Evolutionary conservation across 1,284 basidiomycete genomes (phyloP).

Genomic region (Coniferiporia sulphurascens): DNA sequence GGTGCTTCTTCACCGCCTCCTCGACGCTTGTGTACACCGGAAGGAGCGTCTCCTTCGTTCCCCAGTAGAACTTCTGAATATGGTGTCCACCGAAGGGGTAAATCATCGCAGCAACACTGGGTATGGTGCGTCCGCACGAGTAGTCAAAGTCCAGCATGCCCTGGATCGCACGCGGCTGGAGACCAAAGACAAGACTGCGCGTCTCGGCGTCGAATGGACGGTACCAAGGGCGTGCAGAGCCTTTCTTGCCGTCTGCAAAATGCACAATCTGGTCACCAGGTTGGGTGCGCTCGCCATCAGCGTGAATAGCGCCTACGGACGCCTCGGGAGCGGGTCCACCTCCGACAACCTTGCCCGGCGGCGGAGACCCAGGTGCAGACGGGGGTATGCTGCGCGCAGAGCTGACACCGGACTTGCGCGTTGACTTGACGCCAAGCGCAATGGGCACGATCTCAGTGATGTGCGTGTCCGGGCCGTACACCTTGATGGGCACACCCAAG

Average conservation of each 20-base stretch:
- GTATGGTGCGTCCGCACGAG: constrained; percentile 90
- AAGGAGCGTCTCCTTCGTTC: constrained; percentile 96
- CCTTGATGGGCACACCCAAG: constrained; percentile 94
- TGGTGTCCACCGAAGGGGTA: constrained; percentile 99
- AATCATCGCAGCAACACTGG: constrained; percentile 98
- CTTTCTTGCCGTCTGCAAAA: constrained; percentile 44
- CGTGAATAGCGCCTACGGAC: constrained; percentile 71
- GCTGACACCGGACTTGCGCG: constrained; percentile 30
- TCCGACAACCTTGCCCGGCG: constrained; percentile 31
- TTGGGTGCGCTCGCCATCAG: constrained; percentile 80
- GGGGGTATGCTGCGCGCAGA: constrained; percentile 35
- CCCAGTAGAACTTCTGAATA: constrained; percentile 99
- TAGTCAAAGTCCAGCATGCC: constrained; percentile 99
- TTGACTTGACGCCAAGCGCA: constrained; percentile 77
- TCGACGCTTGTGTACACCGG: constrained; percentile 94
- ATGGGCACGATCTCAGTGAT: constrained; percentile 99
- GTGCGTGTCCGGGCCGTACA: constrained; percentile 97
- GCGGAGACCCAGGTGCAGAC: constrained; percentile 36
- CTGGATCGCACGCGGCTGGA: constrained; percentile 98
- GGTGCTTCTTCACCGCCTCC: constrained; percentile 93
- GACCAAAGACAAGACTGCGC: constrained; percentile 95
- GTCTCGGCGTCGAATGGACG: constrained; percentile 90
- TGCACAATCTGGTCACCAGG: constrained; percentile 86
- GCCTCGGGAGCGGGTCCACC: constrained; percentile 30
- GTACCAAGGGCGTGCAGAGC: constrained; percentile 63